These are phyloP conservation scores for Saraca asoca DNA, from an alignment of 331 rosid species.

Conservation along the genomic window DNA sequence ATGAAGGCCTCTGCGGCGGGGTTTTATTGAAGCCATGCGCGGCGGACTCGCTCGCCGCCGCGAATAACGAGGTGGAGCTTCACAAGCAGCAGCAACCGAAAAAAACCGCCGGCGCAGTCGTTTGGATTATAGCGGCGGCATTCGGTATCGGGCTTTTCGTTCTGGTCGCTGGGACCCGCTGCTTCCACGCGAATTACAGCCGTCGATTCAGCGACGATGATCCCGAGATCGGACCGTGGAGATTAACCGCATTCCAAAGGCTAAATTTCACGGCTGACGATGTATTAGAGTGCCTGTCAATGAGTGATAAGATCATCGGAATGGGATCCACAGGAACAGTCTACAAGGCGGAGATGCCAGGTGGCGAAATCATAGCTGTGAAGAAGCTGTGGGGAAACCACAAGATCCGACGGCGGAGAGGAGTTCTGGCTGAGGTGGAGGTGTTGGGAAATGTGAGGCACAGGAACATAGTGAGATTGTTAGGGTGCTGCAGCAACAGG, in stretches of 20 bases:
- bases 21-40: slow-evolving; percentile 64
- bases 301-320: slow-evolving; percentile 70
- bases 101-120: slow-evolving; percentile 70
- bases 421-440: slow-evolving; percentile 90
- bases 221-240: slow-evolving; percentile 77
- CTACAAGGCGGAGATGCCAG: slow-evolving; percentile 83
- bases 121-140: slow-evolving; percentile 91
- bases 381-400: slow-evolving; percentile 86
- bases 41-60: slow-evolving; percentile 35
- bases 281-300: slow-evolving; percentile 68
- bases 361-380: slow-evolving; percentile 91
- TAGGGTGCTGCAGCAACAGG: slow-evolving; percentile 90
- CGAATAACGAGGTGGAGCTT: slow-evolving; percentile 36
- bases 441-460: slow-evolving; percentile 95
- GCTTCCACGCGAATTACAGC: slow-evolving; percentile 70
- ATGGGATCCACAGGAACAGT: slow-evolving; percentile 96
- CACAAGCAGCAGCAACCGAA: slow-evolving; percentile 56
- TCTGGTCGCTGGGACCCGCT: slow-evolving; percentile 78
- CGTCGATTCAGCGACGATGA: slow-evolving; percentile 41
- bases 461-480: slow-evolving; percentile 83
- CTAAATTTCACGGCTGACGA: slow-evolving; percentile 89
- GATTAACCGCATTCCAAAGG: slow-evolving; percentile 83
- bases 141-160: slow-evolving; percentile 78
- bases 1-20: slow-evolving; percentile 75
- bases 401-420: slow-evolving; percentile 78